Evolutionary conservation across 495 filamentous ascomycete genomes (phyloP).

Genomic region (Umbilicaria muhlenbergii): DNA sequence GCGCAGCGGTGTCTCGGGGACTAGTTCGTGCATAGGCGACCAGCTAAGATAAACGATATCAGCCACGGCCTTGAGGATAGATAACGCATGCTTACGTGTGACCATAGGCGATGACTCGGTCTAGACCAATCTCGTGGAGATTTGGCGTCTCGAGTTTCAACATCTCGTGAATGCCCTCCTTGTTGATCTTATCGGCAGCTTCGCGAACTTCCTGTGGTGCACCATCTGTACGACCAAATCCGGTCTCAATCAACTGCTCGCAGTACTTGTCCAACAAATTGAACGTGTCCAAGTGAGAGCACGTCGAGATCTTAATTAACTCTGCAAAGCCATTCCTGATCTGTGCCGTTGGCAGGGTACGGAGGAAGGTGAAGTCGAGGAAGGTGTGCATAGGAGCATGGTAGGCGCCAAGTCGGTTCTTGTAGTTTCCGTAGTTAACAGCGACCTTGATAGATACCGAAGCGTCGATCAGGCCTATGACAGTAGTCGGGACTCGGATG

Average conservation of each 20-base stretch:
- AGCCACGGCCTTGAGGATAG: background rate
- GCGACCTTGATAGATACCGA: conserved; percentile 50
- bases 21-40: conserved; percentile 47
- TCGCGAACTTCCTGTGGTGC: conserved; percentile 27
- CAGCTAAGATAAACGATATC: conserved; percentile 21
- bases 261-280: conserved; percentile 43
- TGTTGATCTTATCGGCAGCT: conserved; percentile 45
- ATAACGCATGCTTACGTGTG: conserved; percentile 34
- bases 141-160: conserved; percentile 48
- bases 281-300: conserved; percentile 42
- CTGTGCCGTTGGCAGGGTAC: conserved; percentile 40
- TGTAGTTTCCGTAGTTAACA: conserved; percentile 50
- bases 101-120: conserved; percentile 51
- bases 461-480: conserved; percentile 52
- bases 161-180: conserved; percentile 44
- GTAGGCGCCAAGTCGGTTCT: conserved; percentile 51
- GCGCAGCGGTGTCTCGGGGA: conserved; percentile 41
- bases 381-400: conserved; percentile 51
- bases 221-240: conserved; percentile 38
- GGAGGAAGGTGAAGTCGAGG: conserved; percentile 49
- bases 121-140: conserved; percentile 45
- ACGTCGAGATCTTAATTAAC: conserved; percentile 51
- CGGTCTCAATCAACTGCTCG: conserved; percentile 38
- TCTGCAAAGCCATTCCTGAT: conserved; percentile 52
- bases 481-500: conserved; percentile 44